Evolutionary conservation across 2,329 filamentous ascomycete genomes (phyloP).

Genomic region (Parafenestella ontariensis): DNA sequence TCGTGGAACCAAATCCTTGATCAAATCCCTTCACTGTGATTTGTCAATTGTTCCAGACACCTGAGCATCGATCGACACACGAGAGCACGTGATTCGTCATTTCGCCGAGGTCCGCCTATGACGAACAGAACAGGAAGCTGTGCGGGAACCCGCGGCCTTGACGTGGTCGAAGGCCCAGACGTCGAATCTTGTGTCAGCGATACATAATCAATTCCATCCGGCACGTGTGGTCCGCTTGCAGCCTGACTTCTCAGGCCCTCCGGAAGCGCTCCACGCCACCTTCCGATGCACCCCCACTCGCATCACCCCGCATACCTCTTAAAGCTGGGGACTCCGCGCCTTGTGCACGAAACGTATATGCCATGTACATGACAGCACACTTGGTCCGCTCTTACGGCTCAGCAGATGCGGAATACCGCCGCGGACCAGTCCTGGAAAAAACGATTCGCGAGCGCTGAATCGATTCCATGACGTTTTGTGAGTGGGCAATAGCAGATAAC

Average conservation of each 20-base stretch:
- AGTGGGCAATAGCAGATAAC: not conserved
- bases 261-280: not conserved
- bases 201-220: not conserved
- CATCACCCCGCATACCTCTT: constrained; percentile 3
- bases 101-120: constrained; percentile 8
- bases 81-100: constrained; percentile 14
- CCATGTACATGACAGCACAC: not conserved
- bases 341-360: no score
- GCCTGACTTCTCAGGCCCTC: not conserved
- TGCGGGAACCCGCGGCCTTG: constrained; percentile 5
- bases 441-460: constrained; percentile 2
- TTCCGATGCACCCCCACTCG: constrained; percentile 4
- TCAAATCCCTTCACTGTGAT: constrained; percentile 13
- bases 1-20: constrained; percentile 2
- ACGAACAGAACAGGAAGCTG: constrained; percentile 10
- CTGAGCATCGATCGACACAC: constrained; percentile 10
- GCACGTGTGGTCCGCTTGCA: not conserved
- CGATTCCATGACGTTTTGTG: not conserved
- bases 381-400: not conserved
- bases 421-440: not conserved
- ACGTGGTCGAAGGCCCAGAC: constrained; percentile 1
- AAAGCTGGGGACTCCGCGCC: not conserved
- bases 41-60: constrained; percentile 1
- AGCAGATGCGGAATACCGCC: not conserved
- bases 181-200: not conserved